These are phyloP conservation scores for Stachybotrys chartarum DNA, from an alignment of 2,329 filamentous ascomycete genomes.

Conservation along the genomic window DNA sequence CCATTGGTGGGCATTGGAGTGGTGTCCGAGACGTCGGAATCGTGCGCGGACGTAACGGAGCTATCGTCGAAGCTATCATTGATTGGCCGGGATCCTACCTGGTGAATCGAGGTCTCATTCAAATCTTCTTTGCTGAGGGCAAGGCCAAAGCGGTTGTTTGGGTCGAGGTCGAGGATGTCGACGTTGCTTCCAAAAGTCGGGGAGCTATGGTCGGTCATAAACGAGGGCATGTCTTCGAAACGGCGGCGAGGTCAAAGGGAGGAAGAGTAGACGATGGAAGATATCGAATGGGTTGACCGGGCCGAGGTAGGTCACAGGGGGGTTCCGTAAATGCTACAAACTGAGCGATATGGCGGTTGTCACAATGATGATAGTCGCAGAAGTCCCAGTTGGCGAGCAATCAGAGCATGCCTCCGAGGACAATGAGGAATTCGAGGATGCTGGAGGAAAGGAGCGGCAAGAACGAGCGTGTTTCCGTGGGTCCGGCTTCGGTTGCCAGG, in stretches of 20 bases:
- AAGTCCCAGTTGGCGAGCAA: neutral
- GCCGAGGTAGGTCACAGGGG: neutral
- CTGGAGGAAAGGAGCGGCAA: neutral
- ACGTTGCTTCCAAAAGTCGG: conserved; percentile 32
- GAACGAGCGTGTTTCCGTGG: neutral
- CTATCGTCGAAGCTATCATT: conserved; percentile 48
- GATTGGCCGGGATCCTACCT: conserved; percentile 37
- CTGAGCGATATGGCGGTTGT: neutral
- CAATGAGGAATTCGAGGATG: neutral
- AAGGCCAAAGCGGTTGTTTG: conserved; percentile 28
- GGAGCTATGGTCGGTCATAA: conserved; percentile 39
- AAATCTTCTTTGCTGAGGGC: conserved; percentile 23
- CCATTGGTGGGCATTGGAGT: conserved; percentile 36
- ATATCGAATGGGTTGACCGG: neutral
- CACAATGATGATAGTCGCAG: neutral
- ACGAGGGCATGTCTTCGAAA: conserved; percentile 45
- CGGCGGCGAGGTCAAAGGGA: conserved; percentile 3
- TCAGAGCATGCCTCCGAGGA: neutral
- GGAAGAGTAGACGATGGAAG: conserved; percentile 3
- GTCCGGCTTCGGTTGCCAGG: neutral
- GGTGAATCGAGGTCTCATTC: conserved; percentile 27
- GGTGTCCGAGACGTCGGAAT: conserved; percentile 42
- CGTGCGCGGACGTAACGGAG: conserved; percentile 45
- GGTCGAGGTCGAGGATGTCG: conserved; percentile 37
- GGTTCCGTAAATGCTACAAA: neutral